Evolutionary conservation across 164 flowering plant species (phyloP), one percentile per base, ranked within the genome.

Genomic region (Saururus chinensis): DNA sequence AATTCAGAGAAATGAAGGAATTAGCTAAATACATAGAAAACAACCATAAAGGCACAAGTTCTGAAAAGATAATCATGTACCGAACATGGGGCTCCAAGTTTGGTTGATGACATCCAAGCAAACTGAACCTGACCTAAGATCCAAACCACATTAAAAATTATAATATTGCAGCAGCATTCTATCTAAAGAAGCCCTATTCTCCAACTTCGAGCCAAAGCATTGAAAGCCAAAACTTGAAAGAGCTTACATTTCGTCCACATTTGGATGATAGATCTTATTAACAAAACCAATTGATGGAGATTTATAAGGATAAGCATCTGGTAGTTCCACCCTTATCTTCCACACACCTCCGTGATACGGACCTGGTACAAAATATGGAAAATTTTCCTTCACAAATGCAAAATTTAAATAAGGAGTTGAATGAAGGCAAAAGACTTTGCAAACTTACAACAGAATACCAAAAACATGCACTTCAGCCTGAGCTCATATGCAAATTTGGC

Each of bases 61-160:
- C 1, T 40, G 16, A 25, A 19, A 56, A 17, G 7, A 17, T 22
- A 48, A 20, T 60, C 6, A 10, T 41, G 73, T 82, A 92, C 98
- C 98, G 66, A 92, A 92, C 96, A 92, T 92, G 40, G 98, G 98
- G 74, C 96, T 92, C 98, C 98, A 92, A 3, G 95, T 85, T 75
- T 92, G 96, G 70, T 89, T 92, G 74, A 92, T 87, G 53, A 92
- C 98, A 78, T 92, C 98, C 66, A 92, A 78, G 68, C 98, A 92
- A 62, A 92, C 95, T 37, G 98, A 92, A 35, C 98, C 98, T 35
- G 98, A 92, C 91, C 98, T 92, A 88, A 74, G 80, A 77, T 48
- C 37, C 48, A 48, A 57, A 66, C 53, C 54, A 40, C 24, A 37
- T 51, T 16, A 52, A 62, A 6, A 40, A 6, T 6, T 40, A 6